phyloP scores from a whole-genome alignment of 352 stramenopile species.

The Phytophthora colocasiae region DNA sequence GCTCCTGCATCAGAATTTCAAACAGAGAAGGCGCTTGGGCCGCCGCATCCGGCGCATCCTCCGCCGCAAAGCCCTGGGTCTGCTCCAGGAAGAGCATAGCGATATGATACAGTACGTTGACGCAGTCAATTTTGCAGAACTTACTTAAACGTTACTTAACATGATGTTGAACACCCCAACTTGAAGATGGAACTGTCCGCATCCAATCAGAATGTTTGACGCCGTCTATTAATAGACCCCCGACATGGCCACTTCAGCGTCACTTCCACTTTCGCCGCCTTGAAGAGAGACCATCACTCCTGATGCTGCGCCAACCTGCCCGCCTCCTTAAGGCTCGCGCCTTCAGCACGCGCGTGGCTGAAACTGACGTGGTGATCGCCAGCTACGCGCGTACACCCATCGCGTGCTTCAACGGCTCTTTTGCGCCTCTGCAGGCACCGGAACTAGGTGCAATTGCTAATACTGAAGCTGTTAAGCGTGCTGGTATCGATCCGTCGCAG shows the following conservation, averaged over 20 bases:
- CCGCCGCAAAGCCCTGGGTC: conserved; percentile 68
- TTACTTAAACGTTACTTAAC: conserved; percentile 5
- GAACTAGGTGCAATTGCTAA: conserved; percentile 96
- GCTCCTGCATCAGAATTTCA: conserved; percentile 89
- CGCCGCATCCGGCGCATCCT: conserved; percentile 11
- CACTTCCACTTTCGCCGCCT: conserved; percentile 17
- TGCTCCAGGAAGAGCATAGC: conserved; percentile 85
- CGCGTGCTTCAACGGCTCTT: conserved; percentile 93
- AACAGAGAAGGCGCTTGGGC: conserved; percentile 72
- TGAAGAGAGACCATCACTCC: background rate
- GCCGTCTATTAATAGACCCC: background rate
- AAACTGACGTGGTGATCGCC: conserved; percentile 93
- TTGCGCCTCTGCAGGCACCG: conserved; percentile 88
- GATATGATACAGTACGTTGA: conserved; percentile 10
- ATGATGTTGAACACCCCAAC: conserved; percentile 2
- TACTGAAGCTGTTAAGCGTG: conserved; percentile 76
- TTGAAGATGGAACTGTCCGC: conserved; percentile 26
- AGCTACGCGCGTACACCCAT: conserved; percentile 97
- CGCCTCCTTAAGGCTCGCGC: conserved; percentile 41
- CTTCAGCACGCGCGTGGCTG: conserved; percentile 68
- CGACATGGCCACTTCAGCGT: background rate
- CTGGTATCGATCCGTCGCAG: conserved; percentile 64
- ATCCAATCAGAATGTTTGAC: conserved; percentile 40
- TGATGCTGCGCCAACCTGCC: conserved; percentile 24
- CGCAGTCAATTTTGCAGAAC: conserved; percentile 2